These are phyloP conservation scores for Phytopythium montanum DNA, from an alignment of 352 stramenopile species.

Conservation along the genomic window DNA sequence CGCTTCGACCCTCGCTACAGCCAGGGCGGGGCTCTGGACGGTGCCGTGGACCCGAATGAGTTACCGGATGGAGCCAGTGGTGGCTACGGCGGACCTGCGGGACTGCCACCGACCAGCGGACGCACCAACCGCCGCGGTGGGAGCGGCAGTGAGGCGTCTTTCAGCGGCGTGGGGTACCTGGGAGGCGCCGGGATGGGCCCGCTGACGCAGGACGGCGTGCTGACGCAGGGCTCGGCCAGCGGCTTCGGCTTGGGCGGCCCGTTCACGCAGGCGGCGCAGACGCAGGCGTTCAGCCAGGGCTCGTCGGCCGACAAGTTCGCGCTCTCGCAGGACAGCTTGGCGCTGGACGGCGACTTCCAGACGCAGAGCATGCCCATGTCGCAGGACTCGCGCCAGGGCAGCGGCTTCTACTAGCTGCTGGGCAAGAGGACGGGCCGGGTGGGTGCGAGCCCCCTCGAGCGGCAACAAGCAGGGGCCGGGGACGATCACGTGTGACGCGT, in stretches of 20 bases:
- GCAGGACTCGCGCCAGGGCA: constrained; percentile 55
- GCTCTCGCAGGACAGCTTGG: constrained; percentile 84
- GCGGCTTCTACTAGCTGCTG: constrained; percentile 70
- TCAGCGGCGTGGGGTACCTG: constrained; percentile 24
- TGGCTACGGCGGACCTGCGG: constrained; percentile 12
- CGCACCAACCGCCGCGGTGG: constrained; percentile 9
- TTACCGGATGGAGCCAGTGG: constrained; percentile 8
- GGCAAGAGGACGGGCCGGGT: neutral
- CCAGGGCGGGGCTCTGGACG: constrained; percentile 23
- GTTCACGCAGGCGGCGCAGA: constrained; percentile 78
- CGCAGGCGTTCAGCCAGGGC: constrained; percentile 83
- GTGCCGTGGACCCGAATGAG: constrained; percentile 5
- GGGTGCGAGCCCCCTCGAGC: neutral
- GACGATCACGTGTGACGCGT: neutral
- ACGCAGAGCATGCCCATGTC: constrained; percentile 83
- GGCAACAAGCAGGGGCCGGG: neutral
- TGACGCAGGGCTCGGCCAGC: constrained; percentile 53
- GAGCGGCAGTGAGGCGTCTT: constrained; percentile 21
- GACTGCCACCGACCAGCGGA: neutral
- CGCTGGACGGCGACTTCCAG: constrained; percentile 78
- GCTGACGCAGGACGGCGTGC: constrained; percentile 74
- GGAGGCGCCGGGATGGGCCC: constrained; percentile 41
- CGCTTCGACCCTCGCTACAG: constrained; percentile 85
- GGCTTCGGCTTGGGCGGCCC: constrained; percentile 63
- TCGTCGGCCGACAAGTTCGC: constrained; percentile 74